These are phyloP conservation scores for Vaccinium vitisidaea DNA, from an alignment of 148 eudicot genomes.

Conservation along the genomic window DNA sequence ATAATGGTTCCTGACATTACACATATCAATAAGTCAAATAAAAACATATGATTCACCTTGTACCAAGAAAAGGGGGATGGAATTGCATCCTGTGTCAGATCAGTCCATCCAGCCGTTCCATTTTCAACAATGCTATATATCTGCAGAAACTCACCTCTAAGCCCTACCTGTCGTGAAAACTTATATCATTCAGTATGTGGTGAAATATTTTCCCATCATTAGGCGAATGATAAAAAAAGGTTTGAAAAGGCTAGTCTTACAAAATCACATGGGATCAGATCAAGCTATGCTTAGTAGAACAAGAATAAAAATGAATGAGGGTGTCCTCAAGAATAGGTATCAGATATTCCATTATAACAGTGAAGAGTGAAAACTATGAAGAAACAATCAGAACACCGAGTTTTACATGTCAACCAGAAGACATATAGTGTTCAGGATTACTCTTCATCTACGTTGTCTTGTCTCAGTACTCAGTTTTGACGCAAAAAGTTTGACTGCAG, in stretches of 20 bases:
- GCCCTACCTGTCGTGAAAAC: conserved; percentile 62
- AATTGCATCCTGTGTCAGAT: conserved; percentile 46
- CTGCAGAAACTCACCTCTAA: conserved; percentile 72
- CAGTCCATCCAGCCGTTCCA: conserved; percentile 55
- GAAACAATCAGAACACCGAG: neutral
- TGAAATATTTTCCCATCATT: neutral
- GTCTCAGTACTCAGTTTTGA: neutral
- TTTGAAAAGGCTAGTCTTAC: neutral
- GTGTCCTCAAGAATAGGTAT: neutral
- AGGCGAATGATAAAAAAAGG: neutral
- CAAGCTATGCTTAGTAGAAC: neutral
- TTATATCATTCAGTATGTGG: neutral
- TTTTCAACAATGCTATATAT: conserved; percentile 45
- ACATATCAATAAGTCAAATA: neutral
- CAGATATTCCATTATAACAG: neutral
- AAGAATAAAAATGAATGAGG: neutral
- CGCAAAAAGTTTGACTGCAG: neutral
- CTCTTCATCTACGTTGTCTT: conserved; percentile 10
- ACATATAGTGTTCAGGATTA: neutral
- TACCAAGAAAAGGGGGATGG: conserved; percentile 73
- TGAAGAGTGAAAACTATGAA: neutral
- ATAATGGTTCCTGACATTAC: neutral
- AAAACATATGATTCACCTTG: conserved; percentile 49
- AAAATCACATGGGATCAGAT: conserved; percentile 3
- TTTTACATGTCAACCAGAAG: neutral